phyloP scores from a whole-genome alignment of 2,329 filamentous ascomycete species.

The Neurospora sp. region DNA sequence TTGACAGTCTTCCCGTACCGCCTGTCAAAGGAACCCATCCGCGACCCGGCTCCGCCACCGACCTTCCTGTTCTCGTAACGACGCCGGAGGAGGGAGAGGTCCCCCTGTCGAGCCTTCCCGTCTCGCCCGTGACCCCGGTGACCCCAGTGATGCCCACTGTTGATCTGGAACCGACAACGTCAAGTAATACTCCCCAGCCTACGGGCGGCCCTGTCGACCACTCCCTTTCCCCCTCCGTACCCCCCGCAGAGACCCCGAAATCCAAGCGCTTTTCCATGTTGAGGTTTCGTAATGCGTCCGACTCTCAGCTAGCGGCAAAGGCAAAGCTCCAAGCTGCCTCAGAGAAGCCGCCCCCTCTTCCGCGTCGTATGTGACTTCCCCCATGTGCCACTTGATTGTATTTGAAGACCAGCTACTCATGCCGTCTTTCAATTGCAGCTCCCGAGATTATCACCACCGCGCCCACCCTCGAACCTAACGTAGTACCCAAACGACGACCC shows the following conservation, averaged over 20 bases:
- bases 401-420: constrained; percentile 19
- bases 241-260: constrained; percentile 44
- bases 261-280: constrained; percentile 60
- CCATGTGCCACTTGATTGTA: constrained; percentile 6
- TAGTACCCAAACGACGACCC: constrained; percentile 42
- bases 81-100: constrained; percentile 15
- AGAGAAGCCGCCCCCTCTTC: constrained; percentile 46
- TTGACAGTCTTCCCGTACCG: constrained; percentile 21
- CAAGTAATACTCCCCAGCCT: constrained; percentile 15
- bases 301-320: constrained; percentile 73
- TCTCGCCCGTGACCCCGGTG: constrained; percentile 20
- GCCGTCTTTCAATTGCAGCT: constrained; percentile 30
- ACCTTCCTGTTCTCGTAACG: constrained; percentile 14
- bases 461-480: constrained; percentile 57
- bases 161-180: neutral
- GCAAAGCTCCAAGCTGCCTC: constrained; percentile 56
- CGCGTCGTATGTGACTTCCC: constrained; percentile 38
- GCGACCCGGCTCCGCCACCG: constrained; percentile 17
- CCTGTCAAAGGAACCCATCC: constrained; percentile 15
- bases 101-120: constrained; percentile 17
- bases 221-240: constrained; percentile 37
- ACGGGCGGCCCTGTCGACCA: constrained; percentile 21
- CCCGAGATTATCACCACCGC: constrained; percentile 84
- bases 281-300: constrained; percentile 84
- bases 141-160: constrained; percentile 15